Conservation (phyloP, 2,329 filamentous ascomycete genomes). For the Penicillium oxalicum region DNA sequence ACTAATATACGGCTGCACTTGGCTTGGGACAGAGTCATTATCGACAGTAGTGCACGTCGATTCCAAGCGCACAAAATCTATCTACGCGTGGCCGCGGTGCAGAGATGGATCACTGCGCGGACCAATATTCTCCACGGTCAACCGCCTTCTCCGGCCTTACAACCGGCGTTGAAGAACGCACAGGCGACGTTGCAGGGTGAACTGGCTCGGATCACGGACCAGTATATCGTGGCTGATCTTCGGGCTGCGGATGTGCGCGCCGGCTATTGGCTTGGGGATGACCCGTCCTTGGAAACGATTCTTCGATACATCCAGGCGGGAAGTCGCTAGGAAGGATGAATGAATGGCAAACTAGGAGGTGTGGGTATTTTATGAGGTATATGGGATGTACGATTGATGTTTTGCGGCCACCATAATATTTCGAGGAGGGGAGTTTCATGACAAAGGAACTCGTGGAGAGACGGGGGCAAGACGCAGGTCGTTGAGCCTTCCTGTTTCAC, state of each 20-base stretch:
- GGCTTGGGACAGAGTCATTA: conserved; percentile 47
- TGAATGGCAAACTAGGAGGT: no score
- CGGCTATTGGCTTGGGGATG: conserved; percentile 57
- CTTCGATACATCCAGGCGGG: conserved; percentile 36
- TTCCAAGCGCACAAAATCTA: conserved; percentile 59
- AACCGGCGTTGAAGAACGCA: conserved; percentile 44
- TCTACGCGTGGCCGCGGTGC: conserved; percentile 52
- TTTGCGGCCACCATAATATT: no score
- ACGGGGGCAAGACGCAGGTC: no score
- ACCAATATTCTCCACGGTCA: conserved; percentile 48
- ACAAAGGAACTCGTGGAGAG: no score
- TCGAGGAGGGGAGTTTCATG: no score
- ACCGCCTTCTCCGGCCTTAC: conserved; percentile 44
- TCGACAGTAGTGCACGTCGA: conserved; percentile 54
- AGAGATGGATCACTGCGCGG: conserved; percentile 54
- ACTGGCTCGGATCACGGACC: conserved; percentile 52
- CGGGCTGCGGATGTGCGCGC: conserved; percentile 50
- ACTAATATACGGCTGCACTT: no score
- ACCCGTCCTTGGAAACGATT: conserved; percentile 51
- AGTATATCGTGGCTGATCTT: conserved; percentile 51
- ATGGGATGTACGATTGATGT: no score
- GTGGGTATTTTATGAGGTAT: background rate
- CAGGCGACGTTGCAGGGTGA: conserved; percentile 46
- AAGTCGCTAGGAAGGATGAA: conserved; percentile 24
- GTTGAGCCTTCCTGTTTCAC: no score